Evolutionary conservation across 129 eudicot genomes (phyloP), one percentile per base, ranked within the genome.

Genomic region (Escallonia herrerae): DNA sequence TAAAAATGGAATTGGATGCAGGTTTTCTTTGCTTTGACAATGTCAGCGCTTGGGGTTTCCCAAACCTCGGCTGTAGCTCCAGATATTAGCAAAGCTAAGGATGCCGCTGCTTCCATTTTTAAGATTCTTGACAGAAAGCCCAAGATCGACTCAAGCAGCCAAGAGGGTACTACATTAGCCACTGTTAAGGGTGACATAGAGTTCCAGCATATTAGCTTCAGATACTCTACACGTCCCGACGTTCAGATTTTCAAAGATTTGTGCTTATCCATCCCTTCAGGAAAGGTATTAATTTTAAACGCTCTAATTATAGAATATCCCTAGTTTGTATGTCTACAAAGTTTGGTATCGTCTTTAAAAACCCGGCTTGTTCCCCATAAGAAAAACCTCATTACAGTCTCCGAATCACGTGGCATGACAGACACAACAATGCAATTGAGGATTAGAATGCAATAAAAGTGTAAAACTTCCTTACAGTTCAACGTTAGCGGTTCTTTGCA

Each of bases 21-120:
- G 87, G 95, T 86, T 43, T 86, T 83, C 64, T 86, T 83, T 70
- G 86, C 90, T 14, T 55, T 86, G 48, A 77, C 87, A 15, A 66
- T 84, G 73, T 63, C 84, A 59, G 84, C 90, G 0, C 41, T 62
- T 2, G 95, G 95, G 41, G 64, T 86, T 48, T 72, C 90, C n/a
- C 84, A 80, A 65, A 61, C 75, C 3, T 60, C 58, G 43, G 81
- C 81, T 7, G 7, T 80, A 54, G 74, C 86, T 33, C 81, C 84
- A 39, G 90, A 83, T 50, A 14, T 65, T 5, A 76, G 47, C 57
- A 86, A 83, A 67, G 90, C 85, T 15, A 70, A 69, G 70, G 78
- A 66, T 51, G 78, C 95, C 0, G 73, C 78, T 62, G 85, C 79
- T 33, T 86, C 95, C 33, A 75, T 86, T 14, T 86, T 86, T 58